A percentile compares a stretch with the other conserved stretches of the same genome.
phyloP scores from a whole-genome alignment of 192 early-diverging fungal genomes.

The Rhizophlyctis rosea region DNA sequence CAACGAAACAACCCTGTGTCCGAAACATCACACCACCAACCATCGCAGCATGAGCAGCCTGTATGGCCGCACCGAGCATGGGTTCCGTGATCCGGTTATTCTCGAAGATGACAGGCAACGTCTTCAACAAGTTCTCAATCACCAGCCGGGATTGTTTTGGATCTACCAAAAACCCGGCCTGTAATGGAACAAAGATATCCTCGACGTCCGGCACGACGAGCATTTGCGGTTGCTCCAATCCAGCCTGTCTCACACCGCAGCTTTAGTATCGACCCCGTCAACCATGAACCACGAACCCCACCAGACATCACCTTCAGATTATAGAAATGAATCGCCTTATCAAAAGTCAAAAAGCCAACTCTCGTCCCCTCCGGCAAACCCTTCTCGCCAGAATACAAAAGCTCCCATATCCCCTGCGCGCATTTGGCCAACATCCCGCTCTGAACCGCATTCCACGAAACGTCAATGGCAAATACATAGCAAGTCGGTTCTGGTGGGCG shows the following conservation, averaged over 20 bases:
- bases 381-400: constrained; percentile 58
- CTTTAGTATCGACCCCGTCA: no score
- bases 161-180: constrained; percentile 88
- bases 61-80: constrained; percentile 76
- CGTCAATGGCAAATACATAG: constrained; percentile 94
- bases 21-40: no score
- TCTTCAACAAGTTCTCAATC: constrained; percentile 78
- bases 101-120: constrained; percentile 79
- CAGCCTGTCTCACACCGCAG: no score
- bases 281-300: no score
- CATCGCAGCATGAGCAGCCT: constrained; percentile 72
- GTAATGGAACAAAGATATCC: constrained; percentile 93
- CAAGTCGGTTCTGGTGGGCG: constrained; percentile 65
- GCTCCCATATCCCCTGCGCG: constrained; percentile 62
- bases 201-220: constrained; percentile 88
- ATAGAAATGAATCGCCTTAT: constrained; percentile 91
- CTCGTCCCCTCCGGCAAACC: constrained; percentile 38
- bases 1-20: no score
- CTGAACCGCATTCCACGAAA: constrained; percentile 81
- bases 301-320: constrained; percentile 67
- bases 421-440: constrained; percentile 74
- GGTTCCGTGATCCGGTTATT: constrained; percentile 70
- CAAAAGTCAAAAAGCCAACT: constrained; percentile 89
- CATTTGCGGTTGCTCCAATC: constrained; percentile 87
- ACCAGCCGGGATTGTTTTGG: constrained; percentile 74